phyloP scores from a whole-genome alignment of 331 rosid species.

The Phaseolus coccineus region DNA sequence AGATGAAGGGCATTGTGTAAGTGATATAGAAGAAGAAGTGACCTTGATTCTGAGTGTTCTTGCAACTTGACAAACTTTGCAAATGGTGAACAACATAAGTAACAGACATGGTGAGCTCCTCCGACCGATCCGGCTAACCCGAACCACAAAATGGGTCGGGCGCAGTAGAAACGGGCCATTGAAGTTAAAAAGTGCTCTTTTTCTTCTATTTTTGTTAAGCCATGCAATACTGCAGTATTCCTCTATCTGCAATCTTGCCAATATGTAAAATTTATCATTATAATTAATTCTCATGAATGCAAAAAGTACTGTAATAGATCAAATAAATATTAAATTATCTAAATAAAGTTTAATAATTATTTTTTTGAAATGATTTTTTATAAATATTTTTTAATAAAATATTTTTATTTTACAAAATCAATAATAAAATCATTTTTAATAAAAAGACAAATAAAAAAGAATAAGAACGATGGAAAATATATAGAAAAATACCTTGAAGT shows the following conservation, averaged over 20 bases:
- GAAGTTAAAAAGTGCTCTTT: background rate
- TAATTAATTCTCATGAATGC: background rate
- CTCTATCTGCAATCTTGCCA: background rate
- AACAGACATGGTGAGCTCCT: slow-evolving; percentile 52
- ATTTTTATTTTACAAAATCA: background rate
- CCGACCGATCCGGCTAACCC: slow-evolving; percentile 36
- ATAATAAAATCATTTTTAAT: background rate
- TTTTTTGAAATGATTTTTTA: background rate
- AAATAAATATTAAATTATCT: background rate
- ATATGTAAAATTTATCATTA: background rate
- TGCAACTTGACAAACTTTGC: slow-evolving; percentile 38
- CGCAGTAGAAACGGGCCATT: slow-evolving; percentile 15
- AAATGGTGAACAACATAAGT: slow-evolving; percentile 32
- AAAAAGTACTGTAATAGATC: background rate
- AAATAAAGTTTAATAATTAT: background rate
- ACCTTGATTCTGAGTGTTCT: slow-evolving; percentile 27
- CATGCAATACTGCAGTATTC: background rate
- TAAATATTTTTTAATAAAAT: background rate
- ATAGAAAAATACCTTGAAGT: background rate
- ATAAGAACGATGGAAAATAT: background rate
- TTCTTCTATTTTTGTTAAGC: background rate
- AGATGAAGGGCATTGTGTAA: slow-evolving; percentile 71
- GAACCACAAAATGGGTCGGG: slow-evolving; percentile 5
- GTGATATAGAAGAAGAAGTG: background rate
- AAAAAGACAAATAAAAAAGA: background rate